Percentiles rank a stretch among this genome's conserved stretches.
Evolutionary conservation across 306 rosid species (phyloP).

Genomic region (Lathyrus sativus): DNA sequence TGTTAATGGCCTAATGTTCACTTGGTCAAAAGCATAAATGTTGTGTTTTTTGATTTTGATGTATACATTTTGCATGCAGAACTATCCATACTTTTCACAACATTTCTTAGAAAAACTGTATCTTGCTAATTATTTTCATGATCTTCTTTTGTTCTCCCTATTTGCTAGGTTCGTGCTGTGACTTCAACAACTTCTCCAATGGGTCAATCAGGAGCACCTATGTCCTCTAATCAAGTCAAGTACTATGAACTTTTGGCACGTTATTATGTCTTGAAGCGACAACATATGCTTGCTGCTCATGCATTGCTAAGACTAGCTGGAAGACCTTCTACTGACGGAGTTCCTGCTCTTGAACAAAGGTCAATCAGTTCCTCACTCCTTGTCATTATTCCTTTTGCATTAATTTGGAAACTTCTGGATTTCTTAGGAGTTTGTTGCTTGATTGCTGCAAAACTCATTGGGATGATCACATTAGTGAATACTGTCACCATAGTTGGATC

Average conservation of each 20-base stretch:
- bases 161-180: slow-evolving; percentile 69
- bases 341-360: slow-evolving; percentile 86
- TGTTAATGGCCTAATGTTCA: slow-evolving; percentile 27
- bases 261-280: slow-evolving; percentile 85
- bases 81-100: not conserved
- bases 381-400: slow-evolving; percentile 18
- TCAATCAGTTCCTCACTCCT: slow-evolving; percentile 32
- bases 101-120: slow-evolving; percentile 8
- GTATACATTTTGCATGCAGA: slow-evolving; percentile 28
- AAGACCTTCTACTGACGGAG: slow-evolving; percentile 68
- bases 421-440: slow-evolving; percentile 20
- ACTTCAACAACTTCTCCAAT: slow-evolving; percentile 62
- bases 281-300: slow-evolving; percentile 94
- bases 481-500: slow-evolving; percentile 9
- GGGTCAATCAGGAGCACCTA: slow-evolving; percentile 65
- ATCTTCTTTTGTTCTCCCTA: slow-evolving; percentile 31
- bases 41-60: slow-evolving; percentile 17
- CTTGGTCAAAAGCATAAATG: slow-evolving; percentile 30
- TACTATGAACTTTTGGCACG: slow-evolving; percentile 90
- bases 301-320: slow-evolving; percentile 82
- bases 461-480: slow-evolving; percentile 21
- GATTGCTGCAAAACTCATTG: slow-evolving; percentile 34
- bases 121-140: slow-evolving; percentile 34
- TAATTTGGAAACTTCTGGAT: slow-evolving; percentile 30
- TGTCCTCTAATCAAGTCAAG: slow-evolving; percentile 68